These are phyloP conservation scores for Fusarium mangiferae DNA, from an alignment of 2,329 filamentous ascomycete species.

Conservation along the genomic window DNA sequence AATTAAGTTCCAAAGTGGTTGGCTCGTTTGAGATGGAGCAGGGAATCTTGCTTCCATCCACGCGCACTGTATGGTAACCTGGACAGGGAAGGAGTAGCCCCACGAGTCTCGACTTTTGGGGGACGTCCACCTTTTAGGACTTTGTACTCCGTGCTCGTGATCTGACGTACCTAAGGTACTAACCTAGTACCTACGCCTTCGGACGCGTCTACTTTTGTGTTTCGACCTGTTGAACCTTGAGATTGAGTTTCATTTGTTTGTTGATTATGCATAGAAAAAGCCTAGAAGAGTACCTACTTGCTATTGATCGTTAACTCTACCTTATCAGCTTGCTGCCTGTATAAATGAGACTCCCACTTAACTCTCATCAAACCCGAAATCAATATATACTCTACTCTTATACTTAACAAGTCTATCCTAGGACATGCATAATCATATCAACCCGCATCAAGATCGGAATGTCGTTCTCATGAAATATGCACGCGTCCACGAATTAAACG, in stretches of 20 bases:
- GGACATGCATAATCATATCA: slow-evolving; percentile 6
- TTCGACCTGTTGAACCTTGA: neutral
- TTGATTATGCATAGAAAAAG: neutral
- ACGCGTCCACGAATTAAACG: slow-evolving; percentile 1
- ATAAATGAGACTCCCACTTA: neutral
- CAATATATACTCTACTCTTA: neutral
- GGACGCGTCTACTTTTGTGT: slow-evolving; percentile 15
- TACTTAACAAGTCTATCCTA: neutral
- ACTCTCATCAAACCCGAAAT: no score
- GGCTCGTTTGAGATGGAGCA: slow-evolving; percentile 37
- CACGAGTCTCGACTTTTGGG: slow-evolving; percentile 23
- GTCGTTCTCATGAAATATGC: neutral
- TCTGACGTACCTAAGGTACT: slow-evolving; percentile 18
- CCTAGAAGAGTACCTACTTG: neutral
- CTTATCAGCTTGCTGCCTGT: neutral
- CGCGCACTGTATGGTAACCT: slow-evolving; percentile 32
- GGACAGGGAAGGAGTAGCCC: slow-evolving; percentile 31
- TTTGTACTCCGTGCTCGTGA: slow-evolving; percentile 35
- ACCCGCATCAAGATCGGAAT: neutral
- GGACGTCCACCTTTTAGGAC: slow-evolving; percentile 12
- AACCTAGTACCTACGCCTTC: neutral
- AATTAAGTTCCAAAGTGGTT: slow-evolving; percentile 31
- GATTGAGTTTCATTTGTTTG: neutral
- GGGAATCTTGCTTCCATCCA: slow-evolving; percentile 10
- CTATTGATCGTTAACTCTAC: neutral